Evolutionary conservation across 768 basidiomycete genomes (phyloP).

Genomic region (Polyporus arcularius): DNA sequence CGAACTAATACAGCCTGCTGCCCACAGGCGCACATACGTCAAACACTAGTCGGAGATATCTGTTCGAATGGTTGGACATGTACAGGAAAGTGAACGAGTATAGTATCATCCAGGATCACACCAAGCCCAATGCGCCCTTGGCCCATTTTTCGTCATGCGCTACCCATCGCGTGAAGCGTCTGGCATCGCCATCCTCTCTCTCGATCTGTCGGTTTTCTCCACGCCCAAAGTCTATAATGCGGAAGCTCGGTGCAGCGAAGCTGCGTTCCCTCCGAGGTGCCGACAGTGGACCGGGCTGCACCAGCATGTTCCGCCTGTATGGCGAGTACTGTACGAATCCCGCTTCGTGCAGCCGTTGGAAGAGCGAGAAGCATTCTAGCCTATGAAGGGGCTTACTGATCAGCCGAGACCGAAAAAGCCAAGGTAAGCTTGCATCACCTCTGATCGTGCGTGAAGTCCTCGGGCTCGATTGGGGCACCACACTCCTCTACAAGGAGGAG

Average conservation of each 20-base stretch:
- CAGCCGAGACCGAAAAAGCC: too few relatives aligned
- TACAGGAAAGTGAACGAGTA: too few relatives aligned
- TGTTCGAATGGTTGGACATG: too few relatives aligned
- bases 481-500: conserved; percentile 51
- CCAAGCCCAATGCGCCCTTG: too few relatives aligned
- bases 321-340: conserved; percentile 43
- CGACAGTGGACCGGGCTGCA: conserved; percentile 42
- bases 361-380: conserved; percentile 31
- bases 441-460: conserved; percentile 18
- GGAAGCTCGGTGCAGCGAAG: conserved; percentile 35
- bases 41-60: too few relatives aligned
- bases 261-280: conserved; percentile 30
- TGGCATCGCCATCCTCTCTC: not conserved
- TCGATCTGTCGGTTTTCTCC: not conserved
- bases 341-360: conserved; percentile 42
- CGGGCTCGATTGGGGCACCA: conserved; percentile 34
- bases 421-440: conserved; percentile 8
- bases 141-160: too few relatives aligned
- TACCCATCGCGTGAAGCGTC: not conserved
- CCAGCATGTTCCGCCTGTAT: conserved; percentile 42
- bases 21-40: too few relatives aligned
- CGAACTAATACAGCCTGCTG: too few relatives aligned
- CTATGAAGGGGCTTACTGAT: not conserved
- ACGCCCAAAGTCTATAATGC: conserved; percentile 54
- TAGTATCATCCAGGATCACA: too few relatives aligned